A percentile compares a stretch with the other conserved stretches of the same genome.
Conservation (phyloP, 2,329 filamentous ascomycete genomes). For the Ophiostoma pallidulum region DNA sequence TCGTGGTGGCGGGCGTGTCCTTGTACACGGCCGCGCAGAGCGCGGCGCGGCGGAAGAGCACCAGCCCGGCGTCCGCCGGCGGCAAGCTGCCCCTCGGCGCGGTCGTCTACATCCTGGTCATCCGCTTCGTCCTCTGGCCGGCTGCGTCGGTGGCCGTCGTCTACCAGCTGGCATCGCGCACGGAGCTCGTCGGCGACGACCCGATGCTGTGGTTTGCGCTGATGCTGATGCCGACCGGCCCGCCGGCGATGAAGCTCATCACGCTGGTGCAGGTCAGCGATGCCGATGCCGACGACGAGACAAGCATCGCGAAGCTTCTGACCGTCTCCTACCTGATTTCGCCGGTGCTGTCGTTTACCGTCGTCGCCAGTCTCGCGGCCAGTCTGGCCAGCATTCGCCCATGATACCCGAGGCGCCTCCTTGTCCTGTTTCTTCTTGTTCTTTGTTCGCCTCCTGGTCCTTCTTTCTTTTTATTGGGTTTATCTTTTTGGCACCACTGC, state of each 20-base stretch:
- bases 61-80: no score
- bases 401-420: no score
- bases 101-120: conserved; percentile 40
- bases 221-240: conserved; percentile 39
- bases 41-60: conserved; percentile 26
- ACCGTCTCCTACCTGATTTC: conserved; percentile 31
- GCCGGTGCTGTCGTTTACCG: conserved; percentile 28
- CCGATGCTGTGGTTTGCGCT: conserved; percentile 56
- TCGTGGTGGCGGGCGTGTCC: conserved; percentile 58
- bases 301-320: conserved; percentile 34
- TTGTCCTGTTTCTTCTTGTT: not conserved
- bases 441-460: not conserved
- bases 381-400: conserved; percentile 20
- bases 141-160: conserved; percentile 43
- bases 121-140: conserved; percentile 55
- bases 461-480: not conserved
- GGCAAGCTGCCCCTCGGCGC: conserved; percentile 40
- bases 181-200: conserved; percentile 41
- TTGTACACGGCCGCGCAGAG: conserved; percentile 44
- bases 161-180: conserved; percentile 44
- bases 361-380: conserved; percentile 27
- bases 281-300: conserved; percentile 29
- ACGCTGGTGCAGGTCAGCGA: conserved; percentile 35
- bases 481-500: no score
- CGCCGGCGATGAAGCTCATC: conserved; percentile 38